These are phyloP conservation scores for Lecanicillium sp. DNA, from an alignment of 2,329 filamentous ascomycete genomes.

Conservation along the genomic window DNA sequence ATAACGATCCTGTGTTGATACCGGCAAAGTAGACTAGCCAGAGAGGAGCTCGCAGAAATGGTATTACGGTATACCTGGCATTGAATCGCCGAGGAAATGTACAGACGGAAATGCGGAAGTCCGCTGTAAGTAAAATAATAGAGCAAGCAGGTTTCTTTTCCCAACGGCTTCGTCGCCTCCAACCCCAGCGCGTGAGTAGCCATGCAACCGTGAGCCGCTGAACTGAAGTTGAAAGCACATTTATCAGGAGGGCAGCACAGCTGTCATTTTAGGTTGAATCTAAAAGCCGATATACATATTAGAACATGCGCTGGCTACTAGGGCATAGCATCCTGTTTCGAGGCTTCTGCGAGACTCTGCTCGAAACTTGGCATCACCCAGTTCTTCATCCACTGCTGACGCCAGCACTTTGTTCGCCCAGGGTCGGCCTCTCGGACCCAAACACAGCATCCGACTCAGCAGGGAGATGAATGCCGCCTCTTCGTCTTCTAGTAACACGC, in stretches of 20 bases:
- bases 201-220: too few relatives aligned
- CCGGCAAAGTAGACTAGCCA: too few relatives aligned
- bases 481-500: conserved; percentile 19
- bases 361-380: conserved; percentile 20
- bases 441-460: conserved; percentile 26
- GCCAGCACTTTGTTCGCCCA: conserved; percentile 24
- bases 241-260: too few relatives aligned
- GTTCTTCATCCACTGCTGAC: conserved; percentile 30
- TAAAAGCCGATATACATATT: neutral
- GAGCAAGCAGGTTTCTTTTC: too few relatives aligned
- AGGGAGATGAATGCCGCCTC: conserved; percentile 22
- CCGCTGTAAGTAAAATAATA: neutral
- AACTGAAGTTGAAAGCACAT: too few relatives aligned
- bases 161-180: too few relatives aligned
- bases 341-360: neutral
- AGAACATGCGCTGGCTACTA: neutral
- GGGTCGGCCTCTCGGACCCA: conserved; percentile 23
- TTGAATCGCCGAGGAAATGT: too few relatives aligned
- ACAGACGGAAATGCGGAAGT: neutral
- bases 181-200: too few relatives aligned
- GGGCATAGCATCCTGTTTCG: neutral
- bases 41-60: too few relatives aligned
- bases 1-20: too few relatives aligned
- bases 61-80: too few relatives aligned
- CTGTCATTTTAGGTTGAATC: neutral